Evolutionary conservation across 352 stramenopile genomes (phyloP).

Genomic region (Pythium chondricola): DNA sequence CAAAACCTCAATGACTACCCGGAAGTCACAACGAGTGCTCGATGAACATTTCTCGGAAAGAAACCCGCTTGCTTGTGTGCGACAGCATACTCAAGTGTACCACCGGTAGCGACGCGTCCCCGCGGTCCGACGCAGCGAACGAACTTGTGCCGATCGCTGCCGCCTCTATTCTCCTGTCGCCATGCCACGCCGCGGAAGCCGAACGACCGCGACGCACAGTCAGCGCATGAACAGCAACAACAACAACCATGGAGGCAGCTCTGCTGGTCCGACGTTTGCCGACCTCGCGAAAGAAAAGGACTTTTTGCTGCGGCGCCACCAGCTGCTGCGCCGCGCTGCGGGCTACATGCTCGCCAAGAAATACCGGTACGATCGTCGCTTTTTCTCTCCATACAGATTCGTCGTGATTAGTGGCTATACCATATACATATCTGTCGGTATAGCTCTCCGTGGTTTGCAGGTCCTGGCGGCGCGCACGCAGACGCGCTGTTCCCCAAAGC

Average conservation of each 20-base stretch:
- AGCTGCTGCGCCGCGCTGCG: conserved; percentile 50
- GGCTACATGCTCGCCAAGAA: conserved; percentile 71
- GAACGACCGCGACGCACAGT: conserved; percentile 41
- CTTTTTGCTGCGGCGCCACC: conserved; percentile 52
- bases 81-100: conserved; percentile 4
- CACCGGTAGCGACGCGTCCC: not conserved
- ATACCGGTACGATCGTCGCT: conserved; percentile 37
- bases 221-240: conserved; percentile 26
- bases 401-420: too few relatives aligned
- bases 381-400: too few relatives aligned
- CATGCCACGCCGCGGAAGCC: conserved; percentile 49
- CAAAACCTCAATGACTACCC: conserved; percentile 6
- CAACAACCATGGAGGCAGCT: not conserved
- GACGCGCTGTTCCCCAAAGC: conserved; percentile 8
- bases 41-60: conserved; percentile 12
- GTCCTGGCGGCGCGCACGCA: conserved; percentile 3
- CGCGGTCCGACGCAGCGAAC: too few relatives aligned
- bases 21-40: conserved; percentile 1
- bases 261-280: conserved; percentile 9
- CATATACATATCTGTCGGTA: too few relatives aligned
- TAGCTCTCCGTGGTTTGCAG: conserved; percentile 16
- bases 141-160: too few relatives aligned
- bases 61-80: conserved; percentile 5
- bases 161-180: too few relatives aligned
- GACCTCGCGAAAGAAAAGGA: conserved; percentile 32